Conservation (phyloP, 208 protist species). For the Wallacemonas sp. region DNA sequence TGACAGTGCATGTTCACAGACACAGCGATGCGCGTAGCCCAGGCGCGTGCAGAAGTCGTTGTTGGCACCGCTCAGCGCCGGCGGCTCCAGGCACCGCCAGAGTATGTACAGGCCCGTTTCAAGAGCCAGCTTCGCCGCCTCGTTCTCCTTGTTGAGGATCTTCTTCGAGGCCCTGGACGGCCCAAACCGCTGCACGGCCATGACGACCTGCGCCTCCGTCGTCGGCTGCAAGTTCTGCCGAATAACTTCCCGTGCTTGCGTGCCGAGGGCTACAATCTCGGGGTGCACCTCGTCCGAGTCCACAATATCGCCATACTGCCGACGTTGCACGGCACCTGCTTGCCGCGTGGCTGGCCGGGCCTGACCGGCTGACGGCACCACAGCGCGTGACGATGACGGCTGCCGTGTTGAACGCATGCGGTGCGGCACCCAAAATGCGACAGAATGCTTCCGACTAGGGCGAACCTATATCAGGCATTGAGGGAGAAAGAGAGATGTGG, state of each 20-base stretch:
- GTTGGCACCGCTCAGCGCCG: constrained; percentile 44
- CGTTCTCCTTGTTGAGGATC: constrained; percentile 75
- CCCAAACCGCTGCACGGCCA: constrained; percentile 70
- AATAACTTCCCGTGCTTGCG: constrained; percentile 45
- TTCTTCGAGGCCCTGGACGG: constrained; percentile 66
- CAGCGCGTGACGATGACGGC: not conserved
- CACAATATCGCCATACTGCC: constrained; percentile 52
- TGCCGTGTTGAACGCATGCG: not conserved
- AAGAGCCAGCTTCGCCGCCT: constrained; percentile 65
- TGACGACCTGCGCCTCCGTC: constrained; percentile 63
- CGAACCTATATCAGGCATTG: no score
- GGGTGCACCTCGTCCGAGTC: constrained; percentile 74
- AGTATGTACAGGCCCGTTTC: constrained; percentile 77
- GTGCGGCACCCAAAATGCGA: not conserved
- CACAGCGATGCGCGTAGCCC: constrained; percentile 69
- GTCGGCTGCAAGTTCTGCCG: constrained; percentile 60
- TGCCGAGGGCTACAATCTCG: constrained; percentile 68
- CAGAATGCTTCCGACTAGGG: no score
- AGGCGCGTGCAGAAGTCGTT: constrained; percentile 85
- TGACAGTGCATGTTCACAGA: constrained; percentile 74
- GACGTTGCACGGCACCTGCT: not conserved
- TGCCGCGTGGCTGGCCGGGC: no score
- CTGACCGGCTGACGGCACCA: not conserved
- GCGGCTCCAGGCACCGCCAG: constrained; percentile 62
- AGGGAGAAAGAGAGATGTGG: no score